Percentiles rank a stretch among this genome's conserved stretches.
Conservation (phyloP, 1,139 yeast species). For the Hanseniaspora uvarum region DNA sequence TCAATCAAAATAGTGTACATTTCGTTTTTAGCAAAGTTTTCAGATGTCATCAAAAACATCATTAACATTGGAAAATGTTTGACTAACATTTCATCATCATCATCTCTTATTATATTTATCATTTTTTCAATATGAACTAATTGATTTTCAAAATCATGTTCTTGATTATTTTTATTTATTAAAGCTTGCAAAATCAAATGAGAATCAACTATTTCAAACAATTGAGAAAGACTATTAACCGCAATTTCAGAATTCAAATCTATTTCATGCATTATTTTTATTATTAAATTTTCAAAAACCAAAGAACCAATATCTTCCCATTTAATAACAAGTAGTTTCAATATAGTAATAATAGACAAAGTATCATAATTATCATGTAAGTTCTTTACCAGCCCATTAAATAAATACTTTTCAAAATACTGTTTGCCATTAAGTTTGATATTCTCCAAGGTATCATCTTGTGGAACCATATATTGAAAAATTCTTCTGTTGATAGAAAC, state of each 20-base stretch:
- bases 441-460: slow-evolving; percentile 2
- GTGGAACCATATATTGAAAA: slow-evolving; percentile 78
- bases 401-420: slow-evolving; percentile 54
- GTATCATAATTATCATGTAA: slow-evolving; percentile 35
- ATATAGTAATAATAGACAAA: slow-evolving; percentile 45
- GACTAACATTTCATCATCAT: slow-evolving; percentile 76
- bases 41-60: slow-evolving; percentile 35
- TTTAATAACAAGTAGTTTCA: slow-evolving; percentile 69
- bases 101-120: slow-evolving; percentile 48
- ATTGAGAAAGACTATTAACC: slow-evolving; percentile 48
- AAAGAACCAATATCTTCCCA: slow-evolving; percentile 77
- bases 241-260: slow-evolving; percentile 40
- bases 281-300: slow-evolving; percentile 48
- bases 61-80: slow-evolving; percentile 66
- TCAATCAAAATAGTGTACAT: slow-evolving; percentile 31
- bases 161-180: slow-evolving; percentile 35
- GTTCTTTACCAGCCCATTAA: slow-evolving; percentile 38
- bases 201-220: slow-evolving; percentile 82
- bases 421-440: slow-evolving; percentile 27
- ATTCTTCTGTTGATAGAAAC: slow-evolving; percentile 88
- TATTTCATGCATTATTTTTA: neutral
- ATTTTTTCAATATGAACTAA: slow-evolving; percentile 46
- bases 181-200: slow-evolving; percentile 45
- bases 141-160: slow-evolving; percentile 28
- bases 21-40: neutral